phyloP scores from a whole-genome alignment of 2,329 filamentous ascomycete genomes.

The Aspergillus terreus region DNA sequence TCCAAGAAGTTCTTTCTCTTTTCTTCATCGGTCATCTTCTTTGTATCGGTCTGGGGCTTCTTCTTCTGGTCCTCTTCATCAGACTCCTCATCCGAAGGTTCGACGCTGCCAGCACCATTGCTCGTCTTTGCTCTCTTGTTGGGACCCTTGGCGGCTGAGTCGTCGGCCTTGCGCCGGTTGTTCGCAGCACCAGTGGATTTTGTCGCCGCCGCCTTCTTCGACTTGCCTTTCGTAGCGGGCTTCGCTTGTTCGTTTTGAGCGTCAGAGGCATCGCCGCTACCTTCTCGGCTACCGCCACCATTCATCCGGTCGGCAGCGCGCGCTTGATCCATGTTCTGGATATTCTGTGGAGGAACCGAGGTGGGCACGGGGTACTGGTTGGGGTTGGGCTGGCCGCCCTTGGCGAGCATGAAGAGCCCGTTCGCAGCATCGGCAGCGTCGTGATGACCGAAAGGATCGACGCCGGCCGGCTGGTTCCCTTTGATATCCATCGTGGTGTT shows the following conservation, averaged over 20 bases:
- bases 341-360: conserved; percentile 50
- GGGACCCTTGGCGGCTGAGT: conserved; percentile 63
- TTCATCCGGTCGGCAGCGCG: conserved; percentile 42
- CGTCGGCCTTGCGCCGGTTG: conserved; percentile 75
- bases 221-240: conserved; percentile 62
- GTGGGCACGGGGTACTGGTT: conserved; percentile 53
- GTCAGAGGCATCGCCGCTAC: conserved; percentile 68
- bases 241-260: conserved; percentile 66
- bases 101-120: conserved; percentile 38
- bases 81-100: conserved; percentile 45
- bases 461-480: conserved; percentile 43
- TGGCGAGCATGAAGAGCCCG: conserved; percentile 83
- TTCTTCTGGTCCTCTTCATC: conserved; percentile 48
- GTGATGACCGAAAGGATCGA: conserved; percentile 76
- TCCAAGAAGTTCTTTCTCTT: conserved; percentile 98
- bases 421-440: conserved; percentile 93
- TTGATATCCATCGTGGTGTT: conserved; percentile 43
- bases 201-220: conserved; percentile 59
- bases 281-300: conserved; percentile 61
- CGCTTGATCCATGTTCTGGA: conserved; percentile 53
- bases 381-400: conserved; percentile 55
- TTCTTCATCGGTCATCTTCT: conserved; percentile 97
- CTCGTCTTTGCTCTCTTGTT: conserved; percentile 71
- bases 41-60: conserved; percentile 53
- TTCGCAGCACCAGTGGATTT: conserved; percentile 51